Base-by-base conservation (phyloP, 2,329 filamentous ascomycete genomes). In the Elsinoe batatas region DNA sequence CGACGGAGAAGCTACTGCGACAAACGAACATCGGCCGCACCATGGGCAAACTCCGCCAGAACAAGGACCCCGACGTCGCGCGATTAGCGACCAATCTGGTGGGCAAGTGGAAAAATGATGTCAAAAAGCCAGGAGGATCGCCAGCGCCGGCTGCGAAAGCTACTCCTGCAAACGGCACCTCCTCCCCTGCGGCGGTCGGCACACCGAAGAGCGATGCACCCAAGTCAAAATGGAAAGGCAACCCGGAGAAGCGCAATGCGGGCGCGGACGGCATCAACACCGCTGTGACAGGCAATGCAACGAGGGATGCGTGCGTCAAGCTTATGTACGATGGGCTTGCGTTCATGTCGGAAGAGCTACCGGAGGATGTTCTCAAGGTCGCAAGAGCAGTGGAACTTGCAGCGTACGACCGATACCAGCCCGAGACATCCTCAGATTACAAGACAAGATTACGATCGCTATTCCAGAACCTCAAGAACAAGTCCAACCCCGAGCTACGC, bases 251-350 rank as follows among this genome's bases (percentile, higher is more conserved):
- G 76, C 83, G 93, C 63, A 88, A 82, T 63, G 88, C 85, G 74
- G 85, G 85, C 63, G 79, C 77, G n/a, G 93, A 97, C 69, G 84
- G 84, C 38, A 82, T 95, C 54, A 83, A 91, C 64, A 80, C 81
- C 64, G 81, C 84, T 61, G 81, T 89, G 53, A 96, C 90, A 13
- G 83, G 83, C 47, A 84, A 85, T 58, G 74, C 78, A 57, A 79
- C 80, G 17, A 86, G 93, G 58, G 88, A 97, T 74, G 85, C 83
- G 66, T 95, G 88, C 69, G 84, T 96, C 60, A 90, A 89, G 50
- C 79, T 98, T 42, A 81, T 98, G 70, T 98, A 97, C 75, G 93
- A 98, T 65, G 93, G 91, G 13, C 78, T 98, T 60, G 90, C 86
- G 46, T 80, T 82, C 57, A 85, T 87, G 69, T 81, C 87, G 26